Conservation (phyloP, 2,329 filamentous ascomycete genomes). For the Cladorrhinum sp. region DNA sequence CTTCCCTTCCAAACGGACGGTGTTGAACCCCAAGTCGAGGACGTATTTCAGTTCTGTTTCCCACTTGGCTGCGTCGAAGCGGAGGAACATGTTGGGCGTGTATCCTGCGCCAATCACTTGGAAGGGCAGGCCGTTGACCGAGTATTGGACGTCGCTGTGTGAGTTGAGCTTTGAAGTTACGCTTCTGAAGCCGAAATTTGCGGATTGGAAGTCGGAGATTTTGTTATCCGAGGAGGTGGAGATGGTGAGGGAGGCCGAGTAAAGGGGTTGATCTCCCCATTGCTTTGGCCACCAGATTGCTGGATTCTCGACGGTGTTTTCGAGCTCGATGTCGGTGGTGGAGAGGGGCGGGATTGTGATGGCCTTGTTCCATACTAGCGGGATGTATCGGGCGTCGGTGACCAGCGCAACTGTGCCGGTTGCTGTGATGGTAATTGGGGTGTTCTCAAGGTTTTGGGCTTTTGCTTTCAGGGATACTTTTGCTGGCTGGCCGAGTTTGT, state of each 20-base stretch:
- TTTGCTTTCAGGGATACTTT: conserved; percentile 38
- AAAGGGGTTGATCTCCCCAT: conserved; percentile 51
- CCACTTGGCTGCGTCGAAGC: conserved; percentile 50
- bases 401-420: conserved; percentile 28
- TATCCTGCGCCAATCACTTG: conserved; percentile 61
- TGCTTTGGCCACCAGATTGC: conserved; percentile 60
- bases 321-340: conserved; percentile 39
- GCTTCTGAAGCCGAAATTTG: conserved; percentile 52
- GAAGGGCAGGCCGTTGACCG: conserved; percentile 55
- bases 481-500: conserved; percentile 28
- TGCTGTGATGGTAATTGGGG: conserved; percentile 35
- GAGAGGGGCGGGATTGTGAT: conserved; percentile 38
- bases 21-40: conserved; percentile 61
- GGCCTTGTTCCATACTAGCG: conserved; percentile 29
- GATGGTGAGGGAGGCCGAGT: conserved; percentile 31
- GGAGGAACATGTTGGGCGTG: conserved; percentile 58
- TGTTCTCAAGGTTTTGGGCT: conserved; percentile 40
- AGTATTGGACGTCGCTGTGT: conserved; percentile 54
- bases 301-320: conserved; percentile 40
- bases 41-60: conserved; percentile 49
- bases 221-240: conserved; percentile 22
- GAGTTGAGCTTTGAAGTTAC: conserved; percentile 50
- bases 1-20: conserved; percentile 61
- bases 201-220: conserved; percentile 34
- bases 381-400: conserved; percentile 19